Evolutionary conservation across 768 basidiomycete species (phyloP).

Genomic region (Podaxis pistillaris): DNA sequence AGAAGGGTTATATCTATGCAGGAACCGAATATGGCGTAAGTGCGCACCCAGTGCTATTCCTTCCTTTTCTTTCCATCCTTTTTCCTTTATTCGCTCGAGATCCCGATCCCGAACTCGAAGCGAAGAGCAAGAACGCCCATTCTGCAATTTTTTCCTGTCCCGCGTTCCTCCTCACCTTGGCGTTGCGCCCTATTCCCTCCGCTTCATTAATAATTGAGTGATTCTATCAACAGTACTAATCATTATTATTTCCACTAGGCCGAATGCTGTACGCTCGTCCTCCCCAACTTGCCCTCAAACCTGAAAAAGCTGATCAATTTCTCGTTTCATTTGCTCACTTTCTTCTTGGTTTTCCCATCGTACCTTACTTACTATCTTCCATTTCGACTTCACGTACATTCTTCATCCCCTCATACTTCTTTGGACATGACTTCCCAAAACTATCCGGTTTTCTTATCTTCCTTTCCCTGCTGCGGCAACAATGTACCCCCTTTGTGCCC

Average conservation of each 20-base stretch:
- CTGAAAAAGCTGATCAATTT: constrained; percentile 4
- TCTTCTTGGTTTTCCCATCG: background rate
- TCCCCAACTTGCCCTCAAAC: constrained; percentile 5
- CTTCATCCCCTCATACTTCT: background rate
- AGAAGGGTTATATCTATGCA: constrained; percentile 56
- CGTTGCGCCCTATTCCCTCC: constrained; percentile 20
- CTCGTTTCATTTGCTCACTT: background rate
- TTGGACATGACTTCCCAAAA: background rate
- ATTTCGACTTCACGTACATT: background rate
- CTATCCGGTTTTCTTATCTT: background rate
- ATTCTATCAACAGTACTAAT: background rate
- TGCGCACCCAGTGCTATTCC: background rate
- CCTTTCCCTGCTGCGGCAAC: background rate
- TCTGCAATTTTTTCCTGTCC: background rate
- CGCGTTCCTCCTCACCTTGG: background rate
- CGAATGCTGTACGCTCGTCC: constrained; percentile 28
- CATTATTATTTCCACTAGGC: constrained; percentile 18
- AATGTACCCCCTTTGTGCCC: background rate
- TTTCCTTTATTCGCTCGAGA: background rate
- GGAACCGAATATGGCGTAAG: constrained; percentile 59
- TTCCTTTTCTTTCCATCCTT: background rate
- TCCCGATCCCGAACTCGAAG: background rate
- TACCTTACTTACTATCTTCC: background rate
- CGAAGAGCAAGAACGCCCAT: too few species aligned
- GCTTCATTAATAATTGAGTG: background rate